These are phyloP conservation scores for Cavenderia fasciculata DNA, from an alignment of 78 protist species.

Conservation along the genomic window DNA sequence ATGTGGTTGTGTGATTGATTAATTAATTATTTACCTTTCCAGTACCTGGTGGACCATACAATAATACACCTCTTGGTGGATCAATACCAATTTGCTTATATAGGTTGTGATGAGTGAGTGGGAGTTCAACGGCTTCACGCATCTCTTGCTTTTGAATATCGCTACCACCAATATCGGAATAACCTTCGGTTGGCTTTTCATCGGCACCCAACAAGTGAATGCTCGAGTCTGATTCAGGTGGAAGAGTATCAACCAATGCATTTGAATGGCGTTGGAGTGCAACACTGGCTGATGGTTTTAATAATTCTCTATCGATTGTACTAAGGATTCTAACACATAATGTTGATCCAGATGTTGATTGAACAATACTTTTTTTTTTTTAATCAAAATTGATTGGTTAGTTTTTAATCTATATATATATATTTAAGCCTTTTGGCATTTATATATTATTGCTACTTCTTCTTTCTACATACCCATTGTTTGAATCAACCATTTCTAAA, in stretches of 20 bases:
- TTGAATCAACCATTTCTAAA: conserved; percentile 98
- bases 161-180: conserved; percentile 97
- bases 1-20: background rate
- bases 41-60: conserved; percentile 99
- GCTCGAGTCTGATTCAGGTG: conserved; percentile 98
- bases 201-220: conserved; percentile 90
- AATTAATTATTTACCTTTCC: conserved; percentile 65
- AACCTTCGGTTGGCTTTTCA: conserved; percentile 86
- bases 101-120: conserved; percentile 97
- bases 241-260: conserved; percentile 98
- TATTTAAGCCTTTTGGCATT: too few species aligned
- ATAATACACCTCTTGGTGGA: conserved; percentile 99
- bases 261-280: conserved; percentile 95
- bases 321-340: conserved; percentile 97
- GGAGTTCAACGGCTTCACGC: conserved; percentile 99
- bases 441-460: too few species aligned
- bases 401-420: background rate
- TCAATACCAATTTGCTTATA: conserved; percentile 99
- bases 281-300: conserved; percentile 98
- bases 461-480: conserved; percentile 80
- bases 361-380: conserved; percentile 88
- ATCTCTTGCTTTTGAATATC: conserved; percentile 99
- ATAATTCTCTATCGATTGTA: conserved; percentile 98
- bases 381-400: background rate
- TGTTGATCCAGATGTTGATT: conserved; percentile 95